Evolutionary conservation across 352 stramenopile genomes (phyloP), one percentile per base, ranked within the genome.

Genomic region (Globisporangium lucens): DNA sequence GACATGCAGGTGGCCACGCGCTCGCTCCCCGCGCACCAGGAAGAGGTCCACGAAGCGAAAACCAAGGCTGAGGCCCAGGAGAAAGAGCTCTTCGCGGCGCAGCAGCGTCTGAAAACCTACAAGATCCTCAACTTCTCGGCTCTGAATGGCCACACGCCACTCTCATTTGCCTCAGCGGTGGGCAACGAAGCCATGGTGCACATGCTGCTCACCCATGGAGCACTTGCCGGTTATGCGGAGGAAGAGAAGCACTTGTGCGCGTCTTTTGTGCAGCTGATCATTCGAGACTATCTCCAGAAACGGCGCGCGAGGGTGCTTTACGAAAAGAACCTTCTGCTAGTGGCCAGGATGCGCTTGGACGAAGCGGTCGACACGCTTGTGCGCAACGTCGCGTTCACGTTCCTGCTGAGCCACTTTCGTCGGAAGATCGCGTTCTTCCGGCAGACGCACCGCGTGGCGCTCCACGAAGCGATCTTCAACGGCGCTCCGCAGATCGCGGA

Each of bases 131-230:
- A 80, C 5, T 85, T 80, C 61, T 68, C 77, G 3, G 78, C 83
- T 5, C 46, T 93, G 8, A 92, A 86, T 38, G 84, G 86, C 2
- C 86, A 94, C 65, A 92, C 84, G 6, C 74, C 86, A 8, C 66
- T 94, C 43, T 86, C 76, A 2, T 94, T 91, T 67, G 84, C 86
- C 1, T 75, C 78, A 8, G 80, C 75, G 0, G 67, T 93, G 8
- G 86, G 86, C 0, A 94, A 94, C 60, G 84, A 94, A 9, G 82
- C 83, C 1, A 87, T 92, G 49, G 80, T 90, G 15, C 78, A 91
- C 64, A 80, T 91, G 74, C 63, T 94, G 49, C 61, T 94, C 1
- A 77, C 78, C 0, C 77, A 89, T 38, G 84, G 86, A 9, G 86
- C 81, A 5, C 68, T 62, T n/a, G 75, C 67, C 20, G 80, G 80